Evolutionary conservation across 202 grass and related monocot species (phyloP), one percentile per base, ranked within the genome.

Genomic region (Panicum hallii): DNA sequence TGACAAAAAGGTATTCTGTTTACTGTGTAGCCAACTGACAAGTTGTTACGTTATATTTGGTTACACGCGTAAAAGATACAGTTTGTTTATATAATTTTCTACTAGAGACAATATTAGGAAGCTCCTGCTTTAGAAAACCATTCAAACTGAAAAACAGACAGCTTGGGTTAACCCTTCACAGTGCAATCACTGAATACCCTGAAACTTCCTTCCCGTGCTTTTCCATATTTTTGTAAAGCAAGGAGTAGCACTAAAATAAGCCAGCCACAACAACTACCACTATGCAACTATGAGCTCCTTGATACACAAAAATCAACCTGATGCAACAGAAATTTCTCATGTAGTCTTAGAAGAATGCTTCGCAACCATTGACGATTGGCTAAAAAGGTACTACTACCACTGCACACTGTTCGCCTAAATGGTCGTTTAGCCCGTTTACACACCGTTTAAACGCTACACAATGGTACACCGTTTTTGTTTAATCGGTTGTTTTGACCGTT

Each of bases 1-100:
- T 10, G 28, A 44, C 50, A 77, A 63, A 82, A 87, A 69, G n/a
- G 22, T 44, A 55, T 60, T 74, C 41, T 81, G 60, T 40, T 13
- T 7, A 7, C 7, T 75, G 30, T 30, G 5, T 74, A 70, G 14
- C 62, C 30, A 28, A 53, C 20, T 2, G 3, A 15, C 41, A 53
- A 71, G 15, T 14, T 11, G 9, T 44, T 28, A 22, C 6, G 0
- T 4, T 47, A 45, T 66, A 70, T 68, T n/a, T 30, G 30, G 11
- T 20, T 55, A 74, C 26, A 15, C 0, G n/a, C 46, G 26, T 2
- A 65, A 53, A 78, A 43, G 17, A 6, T 22, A 70, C 2, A 2
- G 1, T 34, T 56, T 4, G 7, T 64, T 44, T 65, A 54, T 34
- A 16, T 63, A 73, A 7, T 49, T 62, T 49, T n/a, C 7, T 11